Evolutionary conservation across 2,329 filamentous ascomycete species (phyloP).

Genomic region (Teratosphaeriaceae sp.): DNA sequence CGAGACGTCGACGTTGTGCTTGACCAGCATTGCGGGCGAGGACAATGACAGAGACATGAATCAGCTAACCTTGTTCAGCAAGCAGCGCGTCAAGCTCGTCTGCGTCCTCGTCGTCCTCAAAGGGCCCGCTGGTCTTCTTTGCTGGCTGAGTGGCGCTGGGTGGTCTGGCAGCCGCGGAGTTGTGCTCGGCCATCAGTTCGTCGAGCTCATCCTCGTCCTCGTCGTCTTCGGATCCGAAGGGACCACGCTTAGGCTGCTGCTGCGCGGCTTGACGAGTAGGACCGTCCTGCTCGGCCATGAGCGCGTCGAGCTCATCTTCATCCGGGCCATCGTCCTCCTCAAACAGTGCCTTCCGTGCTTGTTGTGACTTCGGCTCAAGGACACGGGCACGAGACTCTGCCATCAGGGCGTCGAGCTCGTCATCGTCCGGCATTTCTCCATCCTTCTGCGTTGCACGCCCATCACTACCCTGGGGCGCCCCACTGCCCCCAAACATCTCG

Average conservation of each 20-base stretch:
- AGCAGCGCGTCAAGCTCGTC: neutral
- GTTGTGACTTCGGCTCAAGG: neutral
- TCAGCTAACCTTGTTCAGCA: neutral
- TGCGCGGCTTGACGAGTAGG: too few species aligned
- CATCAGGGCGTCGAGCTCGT: slow-evolving; percentile 15
- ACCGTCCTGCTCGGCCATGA: slow-evolving; percentile 20
- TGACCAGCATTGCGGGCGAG: too few species aligned
- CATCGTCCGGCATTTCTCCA: slow-evolving; percentile 11
- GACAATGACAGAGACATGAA: too few species aligned
- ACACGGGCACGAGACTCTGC: slow-evolving; percentile 2
- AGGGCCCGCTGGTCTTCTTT: neutral
- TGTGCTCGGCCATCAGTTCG: neutral
- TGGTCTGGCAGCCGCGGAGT: neutral
- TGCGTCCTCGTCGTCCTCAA: neutral
- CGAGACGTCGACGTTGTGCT: too few species aligned
- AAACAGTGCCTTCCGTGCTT: slow-evolving; percentile 3
- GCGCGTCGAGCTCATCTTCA: slow-evolving; percentile 22
- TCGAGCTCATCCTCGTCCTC: slow-evolving; percentile 1
- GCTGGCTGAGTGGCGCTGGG: neutral
- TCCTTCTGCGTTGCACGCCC: neutral
- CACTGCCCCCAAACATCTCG: slow-evolving; percentile 3
- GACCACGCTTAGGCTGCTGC: neutral
- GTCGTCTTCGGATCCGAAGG: neutral
- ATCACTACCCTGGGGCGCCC: neutral
- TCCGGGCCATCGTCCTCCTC: slow-evolving; percentile 14